phyloP scores from a whole-genome alignment of 345 rosid genomes.

The Abelmoschus esculentus region DNA sequence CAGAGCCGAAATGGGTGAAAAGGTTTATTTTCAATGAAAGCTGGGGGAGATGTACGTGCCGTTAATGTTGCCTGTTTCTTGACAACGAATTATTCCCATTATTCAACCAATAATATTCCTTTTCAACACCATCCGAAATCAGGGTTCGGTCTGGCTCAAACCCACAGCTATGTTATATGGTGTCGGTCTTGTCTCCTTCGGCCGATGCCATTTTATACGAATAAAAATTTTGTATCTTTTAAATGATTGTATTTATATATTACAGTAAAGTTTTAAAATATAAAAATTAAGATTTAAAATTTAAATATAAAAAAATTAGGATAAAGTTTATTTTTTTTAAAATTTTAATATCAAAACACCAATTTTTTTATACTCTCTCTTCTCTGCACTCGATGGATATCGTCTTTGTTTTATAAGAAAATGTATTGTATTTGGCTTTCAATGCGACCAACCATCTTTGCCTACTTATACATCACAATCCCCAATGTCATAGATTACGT shows the following conservation, averaged over 20 bases:
- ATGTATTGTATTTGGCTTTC: not conserved
- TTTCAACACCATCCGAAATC: not conserved
- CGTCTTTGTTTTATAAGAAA: not conserved
- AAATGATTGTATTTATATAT: too few species aligned
- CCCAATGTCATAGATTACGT: too few species aligned
- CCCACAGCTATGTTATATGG: not conserved
- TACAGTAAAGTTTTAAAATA: too few species aligned
- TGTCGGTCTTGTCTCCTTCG: not conserved
- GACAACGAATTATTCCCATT: conserved; percentile 17
- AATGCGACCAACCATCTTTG: not conserved
- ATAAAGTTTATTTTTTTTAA: too few species aligned
- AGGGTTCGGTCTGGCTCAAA: not conserved
- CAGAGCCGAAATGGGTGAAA: too few species aligned
- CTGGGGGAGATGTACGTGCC: not conserved
- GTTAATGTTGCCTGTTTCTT: not conserved
- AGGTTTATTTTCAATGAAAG: not conserved
- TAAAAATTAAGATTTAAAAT: too few species aligned
- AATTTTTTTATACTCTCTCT: too few species aligned
- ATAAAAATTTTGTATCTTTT: too few species aligned
- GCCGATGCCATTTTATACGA: not conserved
- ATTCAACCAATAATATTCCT: not conserved
- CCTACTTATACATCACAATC: too few species aligned
- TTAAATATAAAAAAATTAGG: too few species aligned
- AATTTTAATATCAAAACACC: too few species aligned
- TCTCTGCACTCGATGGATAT: too few species aligned